Percentiles rank a stretch among this genome's conserved stretches.
Evolutionary conservation across 371 early-diverging fungal species (phyloP).

Genomic region (Syncephalis plumigaleata): DNA sequence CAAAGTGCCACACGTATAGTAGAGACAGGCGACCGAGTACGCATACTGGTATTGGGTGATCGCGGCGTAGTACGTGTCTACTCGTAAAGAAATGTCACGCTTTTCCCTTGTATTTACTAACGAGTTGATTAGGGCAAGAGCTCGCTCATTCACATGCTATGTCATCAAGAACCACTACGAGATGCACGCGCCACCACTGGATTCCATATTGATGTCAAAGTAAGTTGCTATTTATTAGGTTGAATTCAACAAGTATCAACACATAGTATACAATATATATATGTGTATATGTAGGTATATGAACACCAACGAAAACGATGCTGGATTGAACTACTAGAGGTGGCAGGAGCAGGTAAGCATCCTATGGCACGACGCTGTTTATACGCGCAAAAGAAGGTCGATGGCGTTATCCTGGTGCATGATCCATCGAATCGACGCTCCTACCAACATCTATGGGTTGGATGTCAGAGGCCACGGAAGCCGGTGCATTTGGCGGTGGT

Average conservation of each 20-base stretch:
- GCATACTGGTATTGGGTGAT: conserved; percentile 14
- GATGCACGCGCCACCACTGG: conserved; percentile 17
- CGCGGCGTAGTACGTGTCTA: conserved; percentile 6
- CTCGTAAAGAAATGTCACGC: neutral
- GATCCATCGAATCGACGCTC: conserved; percentile 21
- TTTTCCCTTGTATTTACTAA: neutral
- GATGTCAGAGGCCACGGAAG: conserved; percentile 16
- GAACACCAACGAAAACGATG: conserved; percentile 8
- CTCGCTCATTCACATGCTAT: conserved; percentile 22
- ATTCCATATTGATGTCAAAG: conserved; percentile 20
- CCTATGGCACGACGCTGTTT: conserved; percentile 19
- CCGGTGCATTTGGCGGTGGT: conserved; percentile 5
- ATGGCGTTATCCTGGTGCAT: conserved; percentile 26
- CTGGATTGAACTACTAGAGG: conserved; percentile 26
- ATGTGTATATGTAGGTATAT: conserved; percentile 4
- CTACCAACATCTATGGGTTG: conserved; percentile 28
- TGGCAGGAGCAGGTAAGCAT: conserved; percentile 20
- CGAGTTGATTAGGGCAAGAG: conserved; percentile 20
- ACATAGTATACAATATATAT: conserved; percentile 2
- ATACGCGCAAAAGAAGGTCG: conserved; percentile 11
- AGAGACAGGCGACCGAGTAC: conserved; percentile 4
- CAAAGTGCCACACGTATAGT: neutral
- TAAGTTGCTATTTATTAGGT: too few relatives aligned
- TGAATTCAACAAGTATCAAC: neutral
- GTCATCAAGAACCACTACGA: conserved; percentile 16